Percentiles rank a stretch among this genome's conserved stretches.
phyloP scores from a whole-genome alignment of 1,284 basidiomycete species.

The Neolentinus lepideus region DNA sequence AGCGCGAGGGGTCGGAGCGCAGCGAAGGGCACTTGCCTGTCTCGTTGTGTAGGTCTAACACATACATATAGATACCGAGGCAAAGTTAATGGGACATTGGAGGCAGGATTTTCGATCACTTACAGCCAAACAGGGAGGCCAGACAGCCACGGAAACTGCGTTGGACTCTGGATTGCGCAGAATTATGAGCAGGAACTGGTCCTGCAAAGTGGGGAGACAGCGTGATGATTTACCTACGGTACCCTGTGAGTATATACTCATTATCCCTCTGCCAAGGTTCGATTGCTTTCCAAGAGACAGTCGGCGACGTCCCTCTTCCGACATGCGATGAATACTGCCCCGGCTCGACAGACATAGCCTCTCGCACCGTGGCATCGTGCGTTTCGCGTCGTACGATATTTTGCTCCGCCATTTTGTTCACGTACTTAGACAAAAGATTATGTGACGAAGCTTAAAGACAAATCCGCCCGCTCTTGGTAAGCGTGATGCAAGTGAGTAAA shows the following conservation, averaged over 20 bases:
- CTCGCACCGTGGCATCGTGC: background rate
- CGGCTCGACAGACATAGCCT: background rate
- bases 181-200: background rate
- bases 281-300: conserved; percentile 55
- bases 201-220: background rate
- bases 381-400: too few relatives aligned
- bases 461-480: too few relatives aligned
- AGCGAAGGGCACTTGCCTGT: conserved; percentile 43
- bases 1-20: background rate
- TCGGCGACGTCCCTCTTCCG: conserved; percentile 15
- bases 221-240: conserved; percentile 46
- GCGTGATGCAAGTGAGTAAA: too few relatives aligned
- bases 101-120: conserved; percentile 21
- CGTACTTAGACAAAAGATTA: too few relatives aligned
- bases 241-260: conserved; percentile 67
- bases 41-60: conserved; percentile 77
- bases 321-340: too few relatives aligned
- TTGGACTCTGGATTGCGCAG: conserved; percentile 54
- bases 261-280: conserved; percentile 72
- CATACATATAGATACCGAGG: conserved; percentile 2
- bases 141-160: conserved; percentile 60
- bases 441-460: too few relatives aligned
- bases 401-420: too few relatives aligned
- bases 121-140: conserved; percentile 67
- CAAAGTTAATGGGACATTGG: background rate